A percentile compares a stretch with the other conserved stretches of the same genome.
phyloP scores from a whole-genome alignment of 768 basidiomycete species.

The Rhodosporidiobolus sp. region DNA sequence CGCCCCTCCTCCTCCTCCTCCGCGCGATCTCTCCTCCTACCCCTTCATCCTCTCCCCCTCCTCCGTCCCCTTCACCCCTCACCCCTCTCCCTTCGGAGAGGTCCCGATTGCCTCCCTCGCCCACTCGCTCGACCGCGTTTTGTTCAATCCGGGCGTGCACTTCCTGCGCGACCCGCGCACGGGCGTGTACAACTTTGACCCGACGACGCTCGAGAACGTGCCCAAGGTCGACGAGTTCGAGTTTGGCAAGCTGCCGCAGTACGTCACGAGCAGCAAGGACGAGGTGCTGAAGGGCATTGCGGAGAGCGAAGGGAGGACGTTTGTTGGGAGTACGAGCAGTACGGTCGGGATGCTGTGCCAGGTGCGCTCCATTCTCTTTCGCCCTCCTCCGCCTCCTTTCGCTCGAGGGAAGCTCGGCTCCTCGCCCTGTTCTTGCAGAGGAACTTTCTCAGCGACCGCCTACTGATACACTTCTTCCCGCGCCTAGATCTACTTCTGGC shows the following conservation, averaged over 20 bases:
- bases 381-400: constrained; percentile 42
- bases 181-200: constrained; percentile 75
- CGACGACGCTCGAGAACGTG: constrained; percentile 64
- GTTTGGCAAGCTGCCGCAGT: constrained; percentile 70
- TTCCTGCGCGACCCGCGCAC: constrained; percentile 84
- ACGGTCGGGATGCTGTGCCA: constrained; percentile 37
- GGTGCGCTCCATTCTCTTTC: constrained; percentile 2
- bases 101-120: constrained; percentile 58
- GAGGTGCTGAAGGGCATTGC: constrained; percentile 56
- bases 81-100: constrained; percentile 2
- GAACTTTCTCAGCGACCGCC: no score
- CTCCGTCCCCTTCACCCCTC: constrained; percentile 1
- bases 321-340: constrained; percentile 82
- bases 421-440: no score
- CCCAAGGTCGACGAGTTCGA: constrained; percentile 79
- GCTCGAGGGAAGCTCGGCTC: no score
- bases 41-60: constrained; percentile 7
- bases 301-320: constrained; percentile 58
- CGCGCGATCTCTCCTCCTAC: constrained; percentile 24
- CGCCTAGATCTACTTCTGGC: constrained; percentile 75
- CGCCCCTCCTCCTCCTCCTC: background rate
- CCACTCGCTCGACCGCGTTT: constrained; percentile 65
- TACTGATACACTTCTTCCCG: no score
- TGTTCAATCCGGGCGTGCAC: constrained; percentile 78
- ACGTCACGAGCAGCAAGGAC: constrained; percentile 75